Evolutionary conservation across 2,329 filamentous ascomycete genomes (phyloP), one percentile per base, ranked within the genome.

Genomic region (Trichophyton schoenleinii): DNA sequence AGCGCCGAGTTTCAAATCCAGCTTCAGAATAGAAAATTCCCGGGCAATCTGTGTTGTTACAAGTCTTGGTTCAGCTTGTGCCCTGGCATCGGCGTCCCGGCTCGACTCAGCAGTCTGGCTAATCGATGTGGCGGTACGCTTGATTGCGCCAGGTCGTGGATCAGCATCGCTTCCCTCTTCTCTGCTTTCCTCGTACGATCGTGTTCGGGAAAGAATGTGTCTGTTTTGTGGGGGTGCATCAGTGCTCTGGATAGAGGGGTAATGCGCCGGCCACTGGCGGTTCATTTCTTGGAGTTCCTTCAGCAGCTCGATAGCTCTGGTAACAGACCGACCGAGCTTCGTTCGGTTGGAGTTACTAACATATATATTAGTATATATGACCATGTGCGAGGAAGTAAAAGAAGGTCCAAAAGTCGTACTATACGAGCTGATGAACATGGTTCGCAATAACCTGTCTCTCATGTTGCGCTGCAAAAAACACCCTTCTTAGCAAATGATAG

Each of bases 1-100:
- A 4, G 88, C 80, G 36, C 92, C 91, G 61, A 99, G 81, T 75
- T 96, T 96, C 62, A 99, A 77, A 72, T 99, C 94, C 64, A 99
- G 79, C 76, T 97, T 99, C 66, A 99, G 76, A 36, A 99, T 87
- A 0, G 92, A 97, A 68, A 97, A 96, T 69, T 99, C 91, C 66
- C 96, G 90, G 2, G 91, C 89, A 65, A 97, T 91, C 73, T 97
- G 90, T 34, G 91, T 89, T 1, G 90, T 90, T 64, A 97, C 87
- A 25, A 99, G 80, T 65, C 94, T 82, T 13, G 92, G 92, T 70
- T 95, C 91, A 8, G 82, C 73, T 2, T 76, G 72, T 41, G 79
- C 71, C 64, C 85, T 84, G 61, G 77, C 79, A 67, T 88, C 83
- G n/a, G 83, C 85, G 20, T 81, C 77, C 64, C 81, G 83, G 73